Conservation (phyloP, 768 basidiomycete genomes). For the Boletus patriciae region DNA sequence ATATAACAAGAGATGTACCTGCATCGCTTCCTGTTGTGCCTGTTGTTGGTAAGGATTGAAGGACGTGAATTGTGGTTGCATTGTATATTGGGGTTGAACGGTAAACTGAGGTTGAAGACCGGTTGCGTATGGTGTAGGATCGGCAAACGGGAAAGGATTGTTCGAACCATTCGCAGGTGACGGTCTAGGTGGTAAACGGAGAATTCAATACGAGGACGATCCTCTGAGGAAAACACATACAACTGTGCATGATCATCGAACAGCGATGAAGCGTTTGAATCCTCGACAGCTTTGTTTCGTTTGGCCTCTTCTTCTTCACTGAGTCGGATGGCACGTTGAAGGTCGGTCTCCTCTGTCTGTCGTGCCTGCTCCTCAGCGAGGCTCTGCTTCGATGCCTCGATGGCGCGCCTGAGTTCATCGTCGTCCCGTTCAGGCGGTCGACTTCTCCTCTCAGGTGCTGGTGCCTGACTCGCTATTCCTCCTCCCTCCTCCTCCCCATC, state of each 20-base stretch:
- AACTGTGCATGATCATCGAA: slow-evolving; percentile 86
- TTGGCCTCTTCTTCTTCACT: slow-evolving; percentile 90
- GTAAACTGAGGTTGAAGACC: slow-evolving; percentile 74
- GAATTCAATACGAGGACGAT: slow-evolving; percentile 5
- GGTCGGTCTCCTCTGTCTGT: slow-evolving; percentile 74
- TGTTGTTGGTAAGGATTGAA: slow-evolving; percentile 97
- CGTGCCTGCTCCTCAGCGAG: slow-evolving; percentile 67
- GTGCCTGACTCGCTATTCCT: slow-evolving; percentile 7
- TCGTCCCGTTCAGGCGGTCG: slow-evolving; percentile 54
- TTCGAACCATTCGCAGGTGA: slow-evolving; percentile 34
- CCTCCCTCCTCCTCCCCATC: slow-evolving; percentile 33
- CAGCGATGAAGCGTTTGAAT: slow-evolving; percentile 68
- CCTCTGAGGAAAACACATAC: slow-evolving; percentile 45
- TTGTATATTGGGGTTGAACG: slow-evolving; percentile 68
- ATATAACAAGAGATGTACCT: slow-evolving; percentile 35
- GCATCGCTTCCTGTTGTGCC: slow-evolving; percentile 84
- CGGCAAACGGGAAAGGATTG: slow-evolving; percentile 62
- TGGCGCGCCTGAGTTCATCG: slow-evolving; percentile 80
- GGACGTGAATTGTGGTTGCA: slow-evolving; percentile 85
- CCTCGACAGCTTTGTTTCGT: slow-evolving; percentile 67
- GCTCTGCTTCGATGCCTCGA: slow-evolving; percentile 84
- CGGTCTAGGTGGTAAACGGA: slow-evolving; percentile 22
- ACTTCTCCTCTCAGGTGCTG: slow-evolving; percentile 21
- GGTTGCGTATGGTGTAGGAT: slow-evolving; percentile 59
- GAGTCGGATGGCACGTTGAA: slow-evolving; percentile 76